phyloP scores from a whole-genome alignment of 345 rosid genomes.

The Lumnitzera littorea region DNA sequence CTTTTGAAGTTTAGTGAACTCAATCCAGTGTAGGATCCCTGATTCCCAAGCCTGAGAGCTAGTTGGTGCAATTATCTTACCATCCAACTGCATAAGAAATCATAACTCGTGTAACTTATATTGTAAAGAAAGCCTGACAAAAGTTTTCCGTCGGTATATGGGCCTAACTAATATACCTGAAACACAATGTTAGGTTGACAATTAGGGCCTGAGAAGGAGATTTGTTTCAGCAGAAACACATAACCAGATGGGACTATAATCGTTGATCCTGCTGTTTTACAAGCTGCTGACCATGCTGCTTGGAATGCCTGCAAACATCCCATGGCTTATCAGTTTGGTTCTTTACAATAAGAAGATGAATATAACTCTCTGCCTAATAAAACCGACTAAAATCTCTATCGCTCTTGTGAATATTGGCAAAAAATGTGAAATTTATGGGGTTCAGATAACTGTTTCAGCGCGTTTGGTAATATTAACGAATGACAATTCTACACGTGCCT shows the following conservation, averaged over 20 bases:
- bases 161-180: constrained; percentile 39
- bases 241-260: constrained; percentile 64
- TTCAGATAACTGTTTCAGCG: no score
- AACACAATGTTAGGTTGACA: constrained; percentile 53
- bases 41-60: constrained; percentile 55
- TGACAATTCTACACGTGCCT: no score
- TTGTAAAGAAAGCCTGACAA: not conserved
- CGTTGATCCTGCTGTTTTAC: constrained; percentile 50
- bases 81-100: constrained; percentile 52
- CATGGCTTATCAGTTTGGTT: no score
- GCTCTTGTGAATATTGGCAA: no score
- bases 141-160: no score
- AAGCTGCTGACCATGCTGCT: constrained; percentile 71
- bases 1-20: constrained; percentile 51
- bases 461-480: no score
- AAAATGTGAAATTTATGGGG: no score
- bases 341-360: no score
- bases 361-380: no score
- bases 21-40: constrained; percentile 70
- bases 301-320: constrained; percentile 52
- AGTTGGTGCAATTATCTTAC: constrained; percentile 73
- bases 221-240: constrained; percentile 61
- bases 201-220: constrained; percentile 58
- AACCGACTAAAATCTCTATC: no score
- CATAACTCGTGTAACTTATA: not conserved